Conservation (phyloP, 2,329 filamentous ascomycete genomes). For the Exophiala xenobiotica region DNA sequence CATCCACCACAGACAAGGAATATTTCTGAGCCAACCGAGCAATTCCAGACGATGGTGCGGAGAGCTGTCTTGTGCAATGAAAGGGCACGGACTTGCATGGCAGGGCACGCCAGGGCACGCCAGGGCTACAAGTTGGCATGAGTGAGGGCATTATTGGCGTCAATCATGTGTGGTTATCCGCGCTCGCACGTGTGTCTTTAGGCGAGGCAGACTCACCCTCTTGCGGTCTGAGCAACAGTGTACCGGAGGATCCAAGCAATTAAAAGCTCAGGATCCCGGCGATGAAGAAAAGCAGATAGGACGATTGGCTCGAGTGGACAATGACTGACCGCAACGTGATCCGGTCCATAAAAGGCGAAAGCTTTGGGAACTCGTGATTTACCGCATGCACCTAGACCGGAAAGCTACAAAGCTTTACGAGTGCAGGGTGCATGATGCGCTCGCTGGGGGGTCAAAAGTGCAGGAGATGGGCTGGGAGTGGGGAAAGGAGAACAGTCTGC, state of each 20-base stretch:
- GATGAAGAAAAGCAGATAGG: neutral
- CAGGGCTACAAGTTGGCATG: too few species aligned
- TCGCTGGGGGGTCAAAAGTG: neutral
- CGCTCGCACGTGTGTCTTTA: too few species aligned
- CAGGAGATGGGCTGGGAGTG: too few species aligned
- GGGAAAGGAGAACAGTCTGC: neutral
- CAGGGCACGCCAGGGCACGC: too few species aligned
- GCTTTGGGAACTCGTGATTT: neutral
- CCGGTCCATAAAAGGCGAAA: neutral
- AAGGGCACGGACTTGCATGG: too few species aligned
- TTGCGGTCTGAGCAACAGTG: conserved; percentile 4
- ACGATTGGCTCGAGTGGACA: conserved; percentile 6
- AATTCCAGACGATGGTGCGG: too few species aligned
- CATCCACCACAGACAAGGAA: neutral
- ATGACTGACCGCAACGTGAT: conserved; percentile 12
- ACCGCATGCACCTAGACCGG: neutral
- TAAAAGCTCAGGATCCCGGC: neutral
- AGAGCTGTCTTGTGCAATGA: too few species aligned
- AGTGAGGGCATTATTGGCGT: too few species aligned
- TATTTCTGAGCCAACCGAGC: too few species aligned
- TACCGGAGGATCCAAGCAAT: neutral
- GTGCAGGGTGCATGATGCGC: neutral
- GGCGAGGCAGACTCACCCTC: neutral
- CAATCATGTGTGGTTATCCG: too few species aligned
- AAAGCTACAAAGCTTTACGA: neutral